A percentile compares a stretch with the other conserved stretches of the same genome.
Evolutionary conservation across 2,329 filamentous ascomycete genomes (phyloP).

Genomic region (Epichloe sylvatica): DNA sequence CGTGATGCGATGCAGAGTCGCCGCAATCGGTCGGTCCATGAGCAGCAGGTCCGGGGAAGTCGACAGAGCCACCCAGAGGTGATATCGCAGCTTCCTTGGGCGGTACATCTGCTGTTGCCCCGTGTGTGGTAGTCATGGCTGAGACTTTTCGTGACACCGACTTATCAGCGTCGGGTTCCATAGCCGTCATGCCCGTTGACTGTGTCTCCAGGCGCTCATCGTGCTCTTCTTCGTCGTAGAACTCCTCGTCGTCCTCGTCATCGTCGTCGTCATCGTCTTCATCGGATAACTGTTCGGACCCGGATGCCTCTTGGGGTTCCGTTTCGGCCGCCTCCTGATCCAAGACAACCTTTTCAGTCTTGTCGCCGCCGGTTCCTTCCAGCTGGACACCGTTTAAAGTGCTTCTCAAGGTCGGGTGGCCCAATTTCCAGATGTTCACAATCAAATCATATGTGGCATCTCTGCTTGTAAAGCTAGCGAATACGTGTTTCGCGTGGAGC

Average conservation of each 20-base stretch:
- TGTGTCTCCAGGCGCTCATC: constrained; percentile 55
- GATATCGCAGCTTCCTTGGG: constrained; percentile 29
- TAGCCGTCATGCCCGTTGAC: constrained; percentile 23
- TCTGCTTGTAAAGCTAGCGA: constrained; percentile 85
- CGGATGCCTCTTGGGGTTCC: constrained; percentile 38
- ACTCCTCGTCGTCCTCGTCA: constrained; percentile 49
- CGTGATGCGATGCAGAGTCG: constrained; percentile 66
- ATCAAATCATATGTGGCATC: constrained; percentile 96
- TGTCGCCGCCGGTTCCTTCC: constrained; percentile 72
- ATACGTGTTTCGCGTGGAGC: constrained; percentile 85
- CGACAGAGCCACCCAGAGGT: constrained; percentile 30
- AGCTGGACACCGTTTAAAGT: constrained; percentile 79
- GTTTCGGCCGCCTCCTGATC: constrained; percentile 22
- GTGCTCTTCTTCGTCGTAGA: constrained; percentile 69
- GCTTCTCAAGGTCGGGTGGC: constrained; percentile 81
- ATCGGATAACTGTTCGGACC: constrained; percentile 48
- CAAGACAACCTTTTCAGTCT: constrained; percentile 67
- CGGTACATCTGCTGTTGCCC: constrained; percentile 27
- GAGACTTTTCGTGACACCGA: constrained; percentile 60
- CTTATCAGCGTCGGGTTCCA: constrained; percentile 46
- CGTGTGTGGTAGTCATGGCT: constrained; percentile 31
- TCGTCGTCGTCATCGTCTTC: constrained; percentile 53
- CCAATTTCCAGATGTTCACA: constrained; percentile 96
- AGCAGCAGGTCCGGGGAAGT: constrained; percentile 73
- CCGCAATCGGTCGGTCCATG: constrained; percentile 79